Conservation (phyloP, 2,329 filamentous ascomycete genomes). For the Phyllosticta citrichinensis region DNA sequence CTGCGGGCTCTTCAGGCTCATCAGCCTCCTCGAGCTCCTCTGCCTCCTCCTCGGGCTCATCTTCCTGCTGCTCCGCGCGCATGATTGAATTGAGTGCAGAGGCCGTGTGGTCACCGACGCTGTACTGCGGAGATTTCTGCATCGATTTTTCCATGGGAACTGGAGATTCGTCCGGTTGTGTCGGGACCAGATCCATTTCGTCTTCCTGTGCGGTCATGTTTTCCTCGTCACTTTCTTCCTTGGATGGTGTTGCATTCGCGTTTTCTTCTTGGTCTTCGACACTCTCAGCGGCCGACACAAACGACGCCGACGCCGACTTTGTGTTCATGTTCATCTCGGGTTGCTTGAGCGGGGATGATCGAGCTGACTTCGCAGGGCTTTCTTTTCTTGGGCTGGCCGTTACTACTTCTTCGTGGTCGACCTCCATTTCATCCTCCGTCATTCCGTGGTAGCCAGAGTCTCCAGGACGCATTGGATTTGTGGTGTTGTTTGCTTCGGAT, state of each 20-base stretch:
- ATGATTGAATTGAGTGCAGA: conserved; percentile 21
- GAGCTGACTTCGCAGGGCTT: conserved; percentile 18
- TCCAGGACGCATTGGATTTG: not conserved
- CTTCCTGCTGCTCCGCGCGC: conserved; percentile 13
- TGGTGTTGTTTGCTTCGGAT: conserved; percentile 8
- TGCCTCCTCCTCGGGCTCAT: conserved; percentile 14
- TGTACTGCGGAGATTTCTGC: conserved; percentile 20
- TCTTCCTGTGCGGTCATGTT: conserved; percentile 15
- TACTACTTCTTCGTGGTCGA: conserved; percentile 15
- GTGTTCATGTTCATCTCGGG: not conserved
- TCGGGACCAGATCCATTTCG: conserved; percentile 9
- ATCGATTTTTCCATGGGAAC: not conserved
- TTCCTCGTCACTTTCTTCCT: conserved; percentile 11
- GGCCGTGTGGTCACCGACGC: conserved; percentile 24
- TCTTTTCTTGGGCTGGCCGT: conserved; percentile 11
- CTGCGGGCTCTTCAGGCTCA: not conserved
- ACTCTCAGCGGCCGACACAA: conserved; percentile 32
- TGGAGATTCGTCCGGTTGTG: not conserved
- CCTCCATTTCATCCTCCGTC: conserved; percentile 43
- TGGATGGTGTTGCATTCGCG: conserved; percentile 14
- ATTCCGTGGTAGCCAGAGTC: conserved; percentile 69
- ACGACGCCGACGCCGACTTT: conserved; percentile 29
- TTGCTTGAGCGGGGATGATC: conserved; percentile 8
- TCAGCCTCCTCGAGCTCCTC: conserved; percentile 14
- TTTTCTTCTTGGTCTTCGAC: conserved; percentile 18